These are phyloP conservation scores for Chrysanthemum lavandulifolium DNA, from an alignment of 129 eudicot genomes.

Conservation along the genomic window DNA sequence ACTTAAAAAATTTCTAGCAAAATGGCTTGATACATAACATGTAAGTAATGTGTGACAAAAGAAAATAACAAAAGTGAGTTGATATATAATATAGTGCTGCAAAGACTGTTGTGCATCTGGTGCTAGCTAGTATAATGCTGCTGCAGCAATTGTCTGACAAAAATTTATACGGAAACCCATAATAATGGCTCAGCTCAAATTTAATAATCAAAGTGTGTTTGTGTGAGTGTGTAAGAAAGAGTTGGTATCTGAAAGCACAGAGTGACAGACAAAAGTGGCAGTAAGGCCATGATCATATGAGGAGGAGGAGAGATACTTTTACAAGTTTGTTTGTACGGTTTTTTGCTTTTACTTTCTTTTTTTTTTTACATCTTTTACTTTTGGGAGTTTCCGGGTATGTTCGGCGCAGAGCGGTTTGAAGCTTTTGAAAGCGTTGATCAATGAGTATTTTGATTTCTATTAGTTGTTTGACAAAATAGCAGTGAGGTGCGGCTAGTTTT, in stretches of 20 bases:
- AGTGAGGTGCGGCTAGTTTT: too few relatives aligned
- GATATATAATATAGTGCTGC: constrained; percentile 55
- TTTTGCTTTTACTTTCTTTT: constrained; percentile 31
- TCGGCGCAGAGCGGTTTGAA: too few relatives aligned
- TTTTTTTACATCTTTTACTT: constrained; percentile 22
- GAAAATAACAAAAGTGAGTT: constrained; percentile 16
- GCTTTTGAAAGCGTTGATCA: too few relatives aligned
- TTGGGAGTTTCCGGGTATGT: neutral
- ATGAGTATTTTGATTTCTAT: too few relatives aligned
- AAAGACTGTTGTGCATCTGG: constrained; percentile 50
- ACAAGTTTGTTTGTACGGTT: constrained; percentile 29
- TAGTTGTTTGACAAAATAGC: too few relatives aligned
- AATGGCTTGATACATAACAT: neutral
- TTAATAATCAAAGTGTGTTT: neutral
- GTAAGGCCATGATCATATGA: constrained; percentile 33
- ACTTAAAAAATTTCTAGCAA: neutral
- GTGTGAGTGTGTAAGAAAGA: constrained; percentile 27
- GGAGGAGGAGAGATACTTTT: constrained; percentile 7
- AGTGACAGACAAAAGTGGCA: constrained; percentile 37
- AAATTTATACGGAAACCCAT: constrained; percentile 63
- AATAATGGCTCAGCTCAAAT: constrained; percentile 35
- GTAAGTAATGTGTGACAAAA: constrained; percentile 10
- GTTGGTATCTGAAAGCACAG: constrained; percentile 46
- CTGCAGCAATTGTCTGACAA: constrained; percentile 36
- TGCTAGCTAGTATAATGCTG: constrained; percentile 29